These are phyloP conservation scores for Pleurotus giganteus DNA, from an alignment of 768 basidiomycete species.

Conservation along the genomic window DNA sequence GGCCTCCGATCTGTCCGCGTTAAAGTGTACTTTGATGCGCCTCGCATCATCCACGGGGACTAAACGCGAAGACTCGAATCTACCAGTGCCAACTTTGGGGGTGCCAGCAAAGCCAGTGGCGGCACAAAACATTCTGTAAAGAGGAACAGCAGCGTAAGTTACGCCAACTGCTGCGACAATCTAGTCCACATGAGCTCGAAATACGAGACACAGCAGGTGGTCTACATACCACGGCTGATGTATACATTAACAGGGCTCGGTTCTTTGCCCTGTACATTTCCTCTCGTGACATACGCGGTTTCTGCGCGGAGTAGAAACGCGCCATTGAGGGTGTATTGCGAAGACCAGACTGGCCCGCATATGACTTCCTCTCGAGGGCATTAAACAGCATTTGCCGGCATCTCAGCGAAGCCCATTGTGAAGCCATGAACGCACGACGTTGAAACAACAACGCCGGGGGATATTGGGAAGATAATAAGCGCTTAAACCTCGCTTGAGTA, in stretches of 20 bases:
- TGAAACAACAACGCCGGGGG: neutral
- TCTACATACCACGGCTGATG: constrained; percentile 68
- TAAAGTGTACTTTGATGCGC: constrained; percentile 93
- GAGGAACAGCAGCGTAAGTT: constrained; percentile 95
- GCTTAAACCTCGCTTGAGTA: neutral
- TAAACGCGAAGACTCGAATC: constrained; percentile 82
- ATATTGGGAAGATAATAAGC: neutral
- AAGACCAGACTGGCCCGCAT: neutral
- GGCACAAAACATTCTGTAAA: constrained; percentile 97
- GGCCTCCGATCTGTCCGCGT: constrained; percentile 85
- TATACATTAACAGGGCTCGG: constrained; percentile 79
- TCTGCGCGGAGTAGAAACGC: neutral
- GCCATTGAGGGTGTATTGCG: neutral
- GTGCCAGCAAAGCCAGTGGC: constrained; percentile 97
- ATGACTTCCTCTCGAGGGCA: neutral
- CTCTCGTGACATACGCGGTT: constrained; percentile 22
- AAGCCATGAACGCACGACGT: neutral
- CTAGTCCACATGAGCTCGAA: too few species aligned
- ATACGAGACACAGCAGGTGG: too few species aligned
- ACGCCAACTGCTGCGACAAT: constrained; percentile 77
- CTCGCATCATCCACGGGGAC: constrained; percentile 66
- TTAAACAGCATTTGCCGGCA: neutral
- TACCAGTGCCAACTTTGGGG: constrained; percentile 83
- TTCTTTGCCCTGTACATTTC: constrained; percentile 57
- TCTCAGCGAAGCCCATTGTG: neutral